Base-by-base conservation (phyloP, 768 basidiomycete genomes). In the Udeniomyces megalosporus region DNA sequence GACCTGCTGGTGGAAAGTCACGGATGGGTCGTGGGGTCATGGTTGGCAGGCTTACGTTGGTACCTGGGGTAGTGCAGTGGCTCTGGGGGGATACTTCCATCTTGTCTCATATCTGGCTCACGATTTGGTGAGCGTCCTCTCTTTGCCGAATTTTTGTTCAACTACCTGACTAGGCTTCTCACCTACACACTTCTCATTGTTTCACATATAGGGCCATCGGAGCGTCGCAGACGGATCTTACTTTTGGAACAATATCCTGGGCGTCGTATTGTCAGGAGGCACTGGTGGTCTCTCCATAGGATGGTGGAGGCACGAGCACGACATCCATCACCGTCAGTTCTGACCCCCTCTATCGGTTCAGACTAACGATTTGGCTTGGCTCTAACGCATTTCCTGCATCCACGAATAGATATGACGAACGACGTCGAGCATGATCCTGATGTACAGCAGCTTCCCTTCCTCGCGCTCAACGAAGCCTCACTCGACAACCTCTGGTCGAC, bases 391-490 rank as follows among this genome's bases (percentile, higher is more conserved):
- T 8, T n/a, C 48, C 22, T 50, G 8, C 48, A 50, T 22, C 48
- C n/a, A 50, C 22, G n/a, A n/a, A 29, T n/a, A 50, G 48, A 59
- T 38, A 50, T 50, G 47, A 59, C 58, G 4, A 59, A 59, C 47
- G 58, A 59, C 34, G 38, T 59, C 22, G 58, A 59, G 32, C 58
- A 59, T 28, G 58, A 59, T n/a, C 58, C 58, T 26, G 58, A 59
- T 34, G 58, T 55, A 10, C 53, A 55, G 31, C 53, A 55, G 38
- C 32, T 55, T 3, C 53, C 53, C 6, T 59, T 59, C 58, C 58
- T 59, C 26, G 46, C 47, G 1, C 46, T 59, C 29, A 59, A 59
- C 47, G 44, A 59, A 32, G 58, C 38, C 20, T 59, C 58, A n/a
- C 46, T 59, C 47, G 47, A 59, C 49, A 49, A 26, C 46, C 58